Evolutionary conservation across 306 rosid species (phyloP).

Genomic region (Glycine latifolia): DNA sequence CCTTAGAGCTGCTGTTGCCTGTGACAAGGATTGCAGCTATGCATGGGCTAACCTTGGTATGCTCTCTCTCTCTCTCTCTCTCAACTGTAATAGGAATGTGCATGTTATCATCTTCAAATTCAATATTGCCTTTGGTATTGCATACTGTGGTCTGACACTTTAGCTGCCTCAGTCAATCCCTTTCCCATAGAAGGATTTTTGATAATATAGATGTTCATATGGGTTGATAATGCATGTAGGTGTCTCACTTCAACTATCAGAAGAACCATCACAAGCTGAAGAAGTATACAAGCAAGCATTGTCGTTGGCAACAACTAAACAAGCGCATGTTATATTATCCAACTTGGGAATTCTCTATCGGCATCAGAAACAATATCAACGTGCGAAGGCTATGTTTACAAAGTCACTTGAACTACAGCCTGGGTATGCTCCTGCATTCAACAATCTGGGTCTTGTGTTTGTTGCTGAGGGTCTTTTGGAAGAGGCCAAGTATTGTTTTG

Average conservation of each 20-base stretch:
- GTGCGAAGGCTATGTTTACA: conserved; percentile 92
- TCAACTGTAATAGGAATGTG: conserved; percentile 12
- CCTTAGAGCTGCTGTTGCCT: conserved; percentile 85
- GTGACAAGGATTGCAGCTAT: conserved; percentile 70
- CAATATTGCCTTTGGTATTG: not conserved
- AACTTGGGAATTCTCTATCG: conserved; percentile 92
- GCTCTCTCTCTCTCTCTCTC: not conserved
- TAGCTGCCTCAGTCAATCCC: too few relatives aligned
- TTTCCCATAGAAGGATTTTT: too few relatives aligned
- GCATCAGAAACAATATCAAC: conserved; percentile 81
- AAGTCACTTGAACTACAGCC: conserved; percentile 88
- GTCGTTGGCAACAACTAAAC: conserved; percentile 66
- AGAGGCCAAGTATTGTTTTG: conserved; percentile 89
- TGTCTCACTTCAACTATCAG: conserved; percentile 85
- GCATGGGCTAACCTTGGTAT: conserved; percentile 94
- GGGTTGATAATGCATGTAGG: conserved; percentile 59
- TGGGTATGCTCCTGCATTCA: conserved; percentile 93
- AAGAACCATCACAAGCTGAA: conserved; percentile 73
- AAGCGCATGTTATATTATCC: conserved; percentile 73
- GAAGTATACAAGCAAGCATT: conserved; percentile 83
- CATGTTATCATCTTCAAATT: conserved; percentile 8
- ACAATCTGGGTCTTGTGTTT: conserved; percentile 92
- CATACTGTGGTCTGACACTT: too few relatives aligned
- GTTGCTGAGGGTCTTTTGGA: conserved; percentile 90
- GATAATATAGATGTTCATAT: not conserved